Base-by-base conservation (phyloP, 768 basidiomycete genomes). In the Suillus occidentalis region DNA sequence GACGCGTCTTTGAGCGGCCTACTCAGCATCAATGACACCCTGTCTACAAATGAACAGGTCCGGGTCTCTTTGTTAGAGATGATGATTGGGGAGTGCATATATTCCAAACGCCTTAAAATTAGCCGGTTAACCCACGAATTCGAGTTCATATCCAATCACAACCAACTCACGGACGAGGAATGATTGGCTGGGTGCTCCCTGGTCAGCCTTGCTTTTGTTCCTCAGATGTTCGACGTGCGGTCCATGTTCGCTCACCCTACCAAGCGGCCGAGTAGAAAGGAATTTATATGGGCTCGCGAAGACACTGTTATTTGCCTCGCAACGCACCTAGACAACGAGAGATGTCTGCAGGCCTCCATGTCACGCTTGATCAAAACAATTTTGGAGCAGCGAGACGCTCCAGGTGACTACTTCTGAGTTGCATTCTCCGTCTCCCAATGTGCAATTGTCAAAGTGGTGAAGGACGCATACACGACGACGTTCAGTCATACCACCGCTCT, bases 281-380 rank as follows among this genome's bases (percentile, higher is more conserved):
- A 52, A 22, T 52, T 52, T 4, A 52, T 16, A 52, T 52, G 50
- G 50, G 28, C 9, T 31, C 50, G 50, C 28, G 16, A 52, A 52
- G 63, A 64, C 63, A 49, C 31, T 4, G 13, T 40, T 31, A 6
- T 61, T 22, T 66, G 58, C 12, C 56, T 65, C 57, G 59, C 68
- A 5, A 70, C 69, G 13, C 69, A 72, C 52, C 69, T 73, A 34
- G 69, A 71, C 62, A 64, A 72, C 60, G 66, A 70, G 58, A 55
- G 61, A 53, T 64, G 65, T 43, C 16, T 62, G 43, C 31, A 59
- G 61, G n/a, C 57, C n/a, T 39, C 47, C 18, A 0, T 61, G 12
- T 34, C 43, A 31, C 60, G 60, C 6, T 6, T 25, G 39, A 43
- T 61, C 13, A 20, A 25, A 22, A 14, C 37, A 13, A 31, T 31